Percentiles rank a stretch among this genome's conserved stretches.
Conservation (phyloP, 768 basidiomycete genomes). For the Cantharellus cinnabarinus region DNA sequence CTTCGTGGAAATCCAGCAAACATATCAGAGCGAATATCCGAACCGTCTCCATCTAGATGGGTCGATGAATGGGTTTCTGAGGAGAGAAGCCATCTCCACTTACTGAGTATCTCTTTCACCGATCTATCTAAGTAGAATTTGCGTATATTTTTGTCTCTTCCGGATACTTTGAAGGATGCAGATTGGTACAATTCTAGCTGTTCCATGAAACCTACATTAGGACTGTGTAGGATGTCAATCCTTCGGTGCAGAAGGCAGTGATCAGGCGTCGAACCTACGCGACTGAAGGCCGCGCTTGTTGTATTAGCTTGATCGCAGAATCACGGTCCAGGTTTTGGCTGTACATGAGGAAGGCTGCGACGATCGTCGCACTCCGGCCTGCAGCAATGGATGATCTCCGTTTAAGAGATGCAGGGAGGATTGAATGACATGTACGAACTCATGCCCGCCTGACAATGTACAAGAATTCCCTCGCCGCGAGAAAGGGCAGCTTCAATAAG, state of each 20-base stretch:
- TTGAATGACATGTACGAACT: constrained; percentile 28
- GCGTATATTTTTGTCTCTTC: constrained; percentile 44
- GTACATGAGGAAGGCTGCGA: constrained; percentile 79
- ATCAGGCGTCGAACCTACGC: constrained; percentile 32
- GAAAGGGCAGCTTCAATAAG: constrained; percentile 67
- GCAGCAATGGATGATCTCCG: neutral
- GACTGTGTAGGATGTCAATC: constrained; percentile 25
- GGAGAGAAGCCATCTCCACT: constrained; percentile 15
- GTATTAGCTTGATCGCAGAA: constrained; percentile 49
- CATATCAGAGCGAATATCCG: constrained; percentile 42
- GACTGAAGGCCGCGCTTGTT: constrained; percentile 40
- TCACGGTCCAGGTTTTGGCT: constrained; percentile 33
- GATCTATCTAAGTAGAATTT: constrained; percentile 71
- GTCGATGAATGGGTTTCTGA: neutral
- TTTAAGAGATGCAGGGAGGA: too few species aligned
- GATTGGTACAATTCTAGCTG: constrained; percentile 68
- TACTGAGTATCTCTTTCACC: constrained; percentile 59
- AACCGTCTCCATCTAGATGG: constrained; percentile 50
- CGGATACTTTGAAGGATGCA: constrained; percentile 46
- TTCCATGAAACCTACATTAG: constrained; percentile 63
- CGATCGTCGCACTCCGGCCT: constrained; percentile 73
- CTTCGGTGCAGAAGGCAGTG: constrained; percentile 2
- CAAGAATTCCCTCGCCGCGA: constrained; percentile 56
- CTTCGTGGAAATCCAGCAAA: constrained; percentile 55
- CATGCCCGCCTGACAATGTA: constrained; percentile 81